Conservation (phyloP, 1,284 basidiomycete species). For the Lentinula novae-zelandiae region DNA sequence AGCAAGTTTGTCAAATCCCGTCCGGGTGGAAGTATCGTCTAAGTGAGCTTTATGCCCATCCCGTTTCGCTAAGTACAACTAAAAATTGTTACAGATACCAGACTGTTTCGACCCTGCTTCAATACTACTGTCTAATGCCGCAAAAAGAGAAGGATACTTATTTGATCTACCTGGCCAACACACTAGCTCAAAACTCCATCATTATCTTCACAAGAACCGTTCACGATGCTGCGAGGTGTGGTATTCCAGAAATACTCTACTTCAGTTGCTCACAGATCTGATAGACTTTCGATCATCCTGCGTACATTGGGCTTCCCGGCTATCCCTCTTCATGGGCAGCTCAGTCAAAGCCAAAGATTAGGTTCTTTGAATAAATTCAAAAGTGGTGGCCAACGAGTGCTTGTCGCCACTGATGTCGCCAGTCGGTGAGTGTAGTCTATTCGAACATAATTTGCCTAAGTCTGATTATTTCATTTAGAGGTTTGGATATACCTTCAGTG, state of each 20-base stretch:
- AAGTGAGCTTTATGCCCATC: conserved; percentile 56
- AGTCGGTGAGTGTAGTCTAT: conserved; percentile 56
- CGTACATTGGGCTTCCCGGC: conserved; percentile 93
- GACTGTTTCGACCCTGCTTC: conserved; percentile 92
- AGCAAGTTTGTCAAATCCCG: conserved; percentile 92
- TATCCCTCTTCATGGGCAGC: conserved; percentile 93
- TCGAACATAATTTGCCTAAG: background rate
- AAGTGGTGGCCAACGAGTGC: conserved; percentile 84
- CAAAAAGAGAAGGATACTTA: conserved; percentile 91
- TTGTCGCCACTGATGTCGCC: conserved; percentile 98
- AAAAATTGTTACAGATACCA: conserved; percentile 69
- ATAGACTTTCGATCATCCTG: conserved; percentile 83
- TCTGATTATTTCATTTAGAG: conserved; percentile 41
- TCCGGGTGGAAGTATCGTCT: conserved; percentile 91
- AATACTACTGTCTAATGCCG: conserved; percentile 96
- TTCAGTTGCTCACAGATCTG: background rate
- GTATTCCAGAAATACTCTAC: background rate
- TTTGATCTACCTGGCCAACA: conserved; percentile 88
- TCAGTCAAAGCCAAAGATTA: conserved; percentile 90
- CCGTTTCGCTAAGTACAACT: conserved; percentile 2
- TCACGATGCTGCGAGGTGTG: conserved; percentile 81
- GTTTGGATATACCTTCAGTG: conserved; percentile 94
- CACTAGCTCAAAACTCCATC: conserved; percentile 88
- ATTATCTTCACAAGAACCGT: conserved; percentile 98
- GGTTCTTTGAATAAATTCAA: conserved; percentile 98